phyloP scores from a whole-genome alignment of 2,329 filamentous ascomycete genomes.

The Pseudogymnoascus verrucosus region DNA sequence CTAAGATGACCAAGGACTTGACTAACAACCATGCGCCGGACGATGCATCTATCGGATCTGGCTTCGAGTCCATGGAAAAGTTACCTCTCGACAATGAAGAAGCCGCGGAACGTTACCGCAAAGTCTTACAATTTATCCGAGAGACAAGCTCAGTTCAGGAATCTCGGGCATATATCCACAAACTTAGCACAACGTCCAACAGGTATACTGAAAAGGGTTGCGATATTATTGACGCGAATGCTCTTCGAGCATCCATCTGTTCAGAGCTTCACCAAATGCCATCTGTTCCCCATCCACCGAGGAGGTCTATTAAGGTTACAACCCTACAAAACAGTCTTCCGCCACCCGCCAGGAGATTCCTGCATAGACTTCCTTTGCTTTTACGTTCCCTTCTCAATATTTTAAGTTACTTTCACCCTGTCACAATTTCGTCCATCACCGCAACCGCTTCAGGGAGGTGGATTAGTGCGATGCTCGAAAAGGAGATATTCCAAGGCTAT shows the following conservation, averaged over 20 bases:
- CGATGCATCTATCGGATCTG: conserved; percentile 29
- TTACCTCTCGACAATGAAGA: conserved; percentile 37
- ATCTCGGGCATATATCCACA: conserved; percentile 25
- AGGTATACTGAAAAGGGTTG: conserved; percentile 26
- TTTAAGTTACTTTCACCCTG: conserved; percentile 44
- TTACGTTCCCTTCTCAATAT: conserved; percentile 40
- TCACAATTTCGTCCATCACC: conserved; percentile 41
- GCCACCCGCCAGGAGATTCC: conserved; percentile 34
- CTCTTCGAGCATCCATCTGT: conserved; percentile 42
- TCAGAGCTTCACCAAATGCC: conserved; percentile 39
- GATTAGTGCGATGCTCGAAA: conserved; percentile 38
- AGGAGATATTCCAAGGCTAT: conserved; percentile 43
- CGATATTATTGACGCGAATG: conserved; percentile 32
- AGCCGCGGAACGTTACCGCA: conserved; percentile 35
- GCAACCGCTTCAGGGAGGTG: conserved; percentile 42
- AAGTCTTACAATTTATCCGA: conserved; percentile 33
- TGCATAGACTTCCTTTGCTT: conserved; percentile 43
- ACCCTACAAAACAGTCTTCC: conserved; percentile 37
- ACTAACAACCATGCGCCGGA: conserved; percentile 33
- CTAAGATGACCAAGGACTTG: conserved; percentile 27
- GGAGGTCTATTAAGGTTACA: conserved; percentile 39
- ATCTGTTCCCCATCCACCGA: conserved; percentile 42
- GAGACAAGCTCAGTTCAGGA: conserved; percentile 33
- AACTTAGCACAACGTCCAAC: conserved; percentile 13
- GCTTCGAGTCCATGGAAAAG: conserved; percentile 33